A percentile compares a stretch with the other conserved stretches of the same genome.
Evolutionary conservation across 2,329 filamentous ascomycete genomes (phyloP).

Genomic region (Ceratocystis alfenasii): DNA sequence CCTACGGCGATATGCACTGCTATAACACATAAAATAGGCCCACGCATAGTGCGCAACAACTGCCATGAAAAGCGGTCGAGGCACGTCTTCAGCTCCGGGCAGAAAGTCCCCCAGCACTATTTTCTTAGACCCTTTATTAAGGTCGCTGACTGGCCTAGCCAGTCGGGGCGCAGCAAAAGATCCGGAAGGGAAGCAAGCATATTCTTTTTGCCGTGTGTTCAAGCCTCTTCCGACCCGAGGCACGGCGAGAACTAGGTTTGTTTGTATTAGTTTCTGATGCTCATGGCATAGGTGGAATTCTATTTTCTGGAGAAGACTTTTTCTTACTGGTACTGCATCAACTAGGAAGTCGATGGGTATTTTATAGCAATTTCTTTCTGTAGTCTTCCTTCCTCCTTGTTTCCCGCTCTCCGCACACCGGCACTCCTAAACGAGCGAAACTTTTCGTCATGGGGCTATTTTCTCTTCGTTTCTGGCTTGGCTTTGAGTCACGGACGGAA

Average conservation of each 20-base stretch:
- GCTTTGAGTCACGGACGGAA: background rate
- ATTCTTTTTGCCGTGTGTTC: background rate
- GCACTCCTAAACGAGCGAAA: background rate
- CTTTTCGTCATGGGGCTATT: constrained; percentile 6
- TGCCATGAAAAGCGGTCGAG: background rate
- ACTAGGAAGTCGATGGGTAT: background rate
- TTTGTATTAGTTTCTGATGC: background rate
- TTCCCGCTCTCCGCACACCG: background rate
- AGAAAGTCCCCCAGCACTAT: background rate
- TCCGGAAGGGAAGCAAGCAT: background rate
- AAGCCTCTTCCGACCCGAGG: too few species aligned
- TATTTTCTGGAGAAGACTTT: background rate
- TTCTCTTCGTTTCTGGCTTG: too few species aligned
- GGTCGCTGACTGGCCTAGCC: too few species aligned
- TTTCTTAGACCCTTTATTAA: background rate
- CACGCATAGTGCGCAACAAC: background rate
- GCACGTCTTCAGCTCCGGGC: background rate
- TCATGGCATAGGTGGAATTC: background rate
- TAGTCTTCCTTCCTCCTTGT: background rate
- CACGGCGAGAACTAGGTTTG: background rate
- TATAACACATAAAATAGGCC: background rate
- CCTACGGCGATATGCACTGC: background rate
- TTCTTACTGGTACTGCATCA: background rate
- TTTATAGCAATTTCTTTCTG: background rate
- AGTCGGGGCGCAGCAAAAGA: background rate